Percentiles rank a stretch among this genome's conserved stretches.
Conservation (phyloP, 768 basidiomycete genomes). For the Boletus bicolor region DNA sequence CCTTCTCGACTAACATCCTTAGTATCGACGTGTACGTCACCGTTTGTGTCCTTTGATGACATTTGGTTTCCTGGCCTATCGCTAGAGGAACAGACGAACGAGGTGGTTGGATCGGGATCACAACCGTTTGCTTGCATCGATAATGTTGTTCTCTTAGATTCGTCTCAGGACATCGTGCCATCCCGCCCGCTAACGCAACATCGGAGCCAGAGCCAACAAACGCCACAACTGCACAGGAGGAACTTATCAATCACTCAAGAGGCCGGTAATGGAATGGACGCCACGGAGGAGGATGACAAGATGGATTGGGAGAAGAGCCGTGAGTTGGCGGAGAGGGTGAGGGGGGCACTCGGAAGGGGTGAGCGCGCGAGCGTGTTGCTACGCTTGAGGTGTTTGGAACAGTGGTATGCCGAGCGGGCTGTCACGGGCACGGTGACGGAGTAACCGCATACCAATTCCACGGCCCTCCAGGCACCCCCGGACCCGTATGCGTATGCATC, state of each 20-base stretch:
- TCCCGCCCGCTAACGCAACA: background rate
- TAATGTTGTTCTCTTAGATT: conserved; percentile 8
- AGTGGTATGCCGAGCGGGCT: conserved; percentile 8
- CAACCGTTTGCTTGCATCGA: conserved; percentile 18
- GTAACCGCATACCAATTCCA: too few relatives aligned
- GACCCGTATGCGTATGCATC: too few relatives aligned
- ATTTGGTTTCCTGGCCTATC: background rate
- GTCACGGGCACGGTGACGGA: background rate
- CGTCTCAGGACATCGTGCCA: background rate
- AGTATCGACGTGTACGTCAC: conserved; percentile 13
- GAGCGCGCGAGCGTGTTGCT: conserved; percentile 25
- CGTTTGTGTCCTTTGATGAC: conserved; percentile 9
- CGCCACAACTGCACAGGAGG: background rate
- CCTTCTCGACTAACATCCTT: background rate
- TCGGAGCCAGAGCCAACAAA: conserved; percentile 1
- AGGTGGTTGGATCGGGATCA: background rate
- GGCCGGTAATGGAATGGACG: background rate
- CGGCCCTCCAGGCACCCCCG: too few relatives aligned
- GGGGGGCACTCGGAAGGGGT: conserved; percentile 20
- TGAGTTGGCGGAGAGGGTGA: conserved; percentile 22
- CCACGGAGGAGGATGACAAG: background rate
- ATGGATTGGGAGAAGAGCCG: conserved; percentile 31
- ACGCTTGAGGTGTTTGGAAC: conserved; percentile 24
- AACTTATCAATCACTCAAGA: background rate
- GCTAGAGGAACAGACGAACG: background rate